These are phyloP conservation scores for Alnus glutinosa DNA, from an alignment of 306 rosid genomes.

Conservation along the genomic window DNA sequence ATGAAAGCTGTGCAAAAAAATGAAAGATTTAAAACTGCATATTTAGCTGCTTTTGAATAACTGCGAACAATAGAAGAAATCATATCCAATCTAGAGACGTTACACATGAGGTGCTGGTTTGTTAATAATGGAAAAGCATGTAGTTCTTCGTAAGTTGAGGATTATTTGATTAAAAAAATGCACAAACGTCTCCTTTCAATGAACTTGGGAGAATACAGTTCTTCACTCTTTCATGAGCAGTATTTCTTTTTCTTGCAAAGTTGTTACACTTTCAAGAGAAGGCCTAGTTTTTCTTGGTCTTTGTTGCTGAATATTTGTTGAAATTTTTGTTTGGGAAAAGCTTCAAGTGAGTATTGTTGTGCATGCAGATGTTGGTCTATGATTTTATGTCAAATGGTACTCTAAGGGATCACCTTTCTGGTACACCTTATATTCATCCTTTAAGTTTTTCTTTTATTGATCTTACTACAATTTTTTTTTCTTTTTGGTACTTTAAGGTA, in stretches of 20 bases:
- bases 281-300: conserved; percentile 13
- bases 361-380: conserved; percentile 90
- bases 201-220: conserved; percentile 5
- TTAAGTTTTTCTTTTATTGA: too few relatives aligned
- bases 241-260: neutral
- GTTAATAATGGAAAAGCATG: neutral
- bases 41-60: neutral
- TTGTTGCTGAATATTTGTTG: conserved; percentile 9
- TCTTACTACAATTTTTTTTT: too few relatives aligned
- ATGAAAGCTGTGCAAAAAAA: neutral
- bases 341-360: conserved; percentile 28
- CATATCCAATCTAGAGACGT: neutral
- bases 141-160: neutral
- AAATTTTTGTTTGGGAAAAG: neutral
- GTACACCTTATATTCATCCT: conserved; percentile 38
- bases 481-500: too few relatives aligned
- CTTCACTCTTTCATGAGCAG: neutral
- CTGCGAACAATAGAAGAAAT: conserved; percentile 4
- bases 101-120: neutral
- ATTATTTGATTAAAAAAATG: neutral
- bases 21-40: neutral
- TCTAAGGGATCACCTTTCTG: conserved; percentile 89
- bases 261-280: neutral
- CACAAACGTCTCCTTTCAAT: neutral
- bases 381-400: conserved; percentile 91